These are phyloP conservation scores for Xerophyta viscosa DNA, from an alignment of 106 monocot species.

Conservation along the genomic window DNA sequence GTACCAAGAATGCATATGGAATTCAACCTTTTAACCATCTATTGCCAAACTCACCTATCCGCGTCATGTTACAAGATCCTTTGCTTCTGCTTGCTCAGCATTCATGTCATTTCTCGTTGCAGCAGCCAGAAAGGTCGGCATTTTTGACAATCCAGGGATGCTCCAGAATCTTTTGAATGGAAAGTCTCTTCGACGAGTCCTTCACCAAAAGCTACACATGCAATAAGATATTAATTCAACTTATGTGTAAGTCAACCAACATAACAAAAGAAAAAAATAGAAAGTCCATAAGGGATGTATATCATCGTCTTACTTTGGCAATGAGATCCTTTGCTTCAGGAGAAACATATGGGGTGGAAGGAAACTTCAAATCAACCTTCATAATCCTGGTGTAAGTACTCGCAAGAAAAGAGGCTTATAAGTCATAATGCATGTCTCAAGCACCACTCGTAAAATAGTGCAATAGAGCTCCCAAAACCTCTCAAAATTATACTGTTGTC, in stretches of 20 bases:
- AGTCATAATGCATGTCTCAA: neutral
- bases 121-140: conserved; percentile 31
- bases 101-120: too few species aligned
- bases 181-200: conserved; percentile 86
- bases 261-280: neutral
- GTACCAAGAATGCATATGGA: too few species aligned
- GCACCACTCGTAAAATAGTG: neutral
- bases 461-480: too few species aligned
- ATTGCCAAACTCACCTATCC: too few species aligned
- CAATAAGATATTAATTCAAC: too few species aligned
- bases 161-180: conserved; percentile 62
- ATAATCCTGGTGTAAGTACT: conserved; percentile 51
- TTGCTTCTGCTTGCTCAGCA: too few species aligned
- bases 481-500: too few species aligned
- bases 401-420: neutral
- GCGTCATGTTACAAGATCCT: too few species aligned
- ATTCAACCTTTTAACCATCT: too few species aligned
- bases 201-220: conserved; percentile 68
- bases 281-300: neutral
- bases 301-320: conserved; percentile 31
- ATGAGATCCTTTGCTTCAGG: conserved; percentile 86
- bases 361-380: conserved; percentile 78
- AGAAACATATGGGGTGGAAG: conserved; percentile 47
- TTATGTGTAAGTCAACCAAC: neutral
- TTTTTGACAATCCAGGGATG: conserved; percentile 85